Conservation (phyloP, 306 rosid genomes). For the Cyamopsis tetragonoloba region DNA sequence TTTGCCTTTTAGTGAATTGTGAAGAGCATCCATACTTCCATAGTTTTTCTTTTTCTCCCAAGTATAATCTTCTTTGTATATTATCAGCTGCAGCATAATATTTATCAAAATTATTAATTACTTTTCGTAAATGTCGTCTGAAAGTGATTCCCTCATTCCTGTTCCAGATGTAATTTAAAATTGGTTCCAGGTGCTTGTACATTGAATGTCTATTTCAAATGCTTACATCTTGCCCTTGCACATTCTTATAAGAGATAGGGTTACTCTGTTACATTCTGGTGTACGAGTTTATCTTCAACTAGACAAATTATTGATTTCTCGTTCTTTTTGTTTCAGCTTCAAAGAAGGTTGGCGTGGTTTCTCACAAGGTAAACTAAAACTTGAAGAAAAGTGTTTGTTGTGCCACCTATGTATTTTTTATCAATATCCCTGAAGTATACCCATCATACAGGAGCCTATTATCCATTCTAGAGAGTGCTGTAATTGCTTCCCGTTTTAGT, state of each 20-base stretch:
- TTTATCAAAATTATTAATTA: background rate
- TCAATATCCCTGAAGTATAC: background rate
- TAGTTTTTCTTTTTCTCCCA: no score
- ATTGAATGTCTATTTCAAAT: background rate
- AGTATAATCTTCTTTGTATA: no score
- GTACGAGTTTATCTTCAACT: background rate
- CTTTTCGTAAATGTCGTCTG: background rate
- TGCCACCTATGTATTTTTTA: background rate
- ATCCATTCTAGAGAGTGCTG: background rate
- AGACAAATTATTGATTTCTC: background rate
- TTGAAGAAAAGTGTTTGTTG: background rate
- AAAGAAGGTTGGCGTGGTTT: slow-evolving; percentile 34
- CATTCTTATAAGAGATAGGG: background rate
- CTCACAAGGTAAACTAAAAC: slow-evolving; percentile 62
- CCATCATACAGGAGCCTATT: background rate
- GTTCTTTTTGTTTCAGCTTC: slow-evolving; percentile 48
- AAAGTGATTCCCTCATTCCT: background rate
- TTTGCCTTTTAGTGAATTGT: background rate
- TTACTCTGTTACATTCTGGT: background rate
- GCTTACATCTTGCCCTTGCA: background rate
- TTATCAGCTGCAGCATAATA: no score
- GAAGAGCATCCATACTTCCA: background rate
- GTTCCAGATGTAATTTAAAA: background rate
- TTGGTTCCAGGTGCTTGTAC: background rate
- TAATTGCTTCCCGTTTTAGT: background rate